Evolutionary conservation across 352 stramenopile genomes (phyloP), one percentile per base, ranked within the genome.

Genomic region (Phytopythium sindhum): DNA sequence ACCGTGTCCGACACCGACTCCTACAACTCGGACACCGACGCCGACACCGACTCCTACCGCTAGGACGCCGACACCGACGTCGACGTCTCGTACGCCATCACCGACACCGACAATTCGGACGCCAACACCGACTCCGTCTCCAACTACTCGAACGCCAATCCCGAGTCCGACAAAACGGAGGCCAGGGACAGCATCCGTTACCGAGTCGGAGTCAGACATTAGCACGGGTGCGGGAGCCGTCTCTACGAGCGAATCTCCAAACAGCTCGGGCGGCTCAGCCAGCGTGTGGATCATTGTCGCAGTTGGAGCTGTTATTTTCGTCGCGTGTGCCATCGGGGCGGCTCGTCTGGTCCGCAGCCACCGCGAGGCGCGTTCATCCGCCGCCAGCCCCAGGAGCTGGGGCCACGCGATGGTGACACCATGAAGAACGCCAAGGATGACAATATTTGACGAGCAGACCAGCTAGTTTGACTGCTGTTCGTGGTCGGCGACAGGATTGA

Each of bases 31-130:
- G 26, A 41, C 37, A 19, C 50, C 64, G 2, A 59, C 55, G 28
- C 63, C 63, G 35, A 55, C 63, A 14, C 58, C 57, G 12, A n/a
- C n/a, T n/a, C n/a, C n/a, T n/a, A 35, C 24, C 14, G 61, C 60
- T 10, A 33, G 37, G 7, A 37, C 9, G 21, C 60, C 60, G 50
- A 66, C 48, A 4, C n/a, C 48, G 24, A 51, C 24, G n/a, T n/a
- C n/a, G n/a, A n/a, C n/a, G n/a, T n/a, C n/a, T n/a, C n/a, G n/a
- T n/a, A n/a, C n/a, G n/a, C n/a, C n/a, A n/a, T n/a, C n/a, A 39
- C 63, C 63, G 35, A 55, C 63, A 14, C 58, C 57, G 12, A 35
- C 24, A 14, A 66, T 50, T 10, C 48, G 37, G 7, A 37, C 9
- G 21, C 60, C 60, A 35, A 66, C 48, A 4, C n/a, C 48, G 24